Conservation (phyloP, 2,329 filamentous ascomycete species). For the Hypoxylon sp. region DNA sequence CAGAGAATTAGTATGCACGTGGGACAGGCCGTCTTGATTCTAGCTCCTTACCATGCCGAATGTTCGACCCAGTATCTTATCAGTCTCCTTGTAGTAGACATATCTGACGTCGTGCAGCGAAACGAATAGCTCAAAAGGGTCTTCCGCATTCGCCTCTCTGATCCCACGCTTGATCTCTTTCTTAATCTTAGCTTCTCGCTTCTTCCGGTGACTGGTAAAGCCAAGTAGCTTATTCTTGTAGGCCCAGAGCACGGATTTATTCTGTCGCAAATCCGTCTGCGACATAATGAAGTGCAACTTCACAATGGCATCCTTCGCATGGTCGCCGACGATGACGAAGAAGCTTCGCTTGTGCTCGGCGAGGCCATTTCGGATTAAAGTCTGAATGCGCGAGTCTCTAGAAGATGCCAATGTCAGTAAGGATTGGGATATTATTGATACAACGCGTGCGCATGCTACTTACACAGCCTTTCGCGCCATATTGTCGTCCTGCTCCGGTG, state of each 20-base stretch:
- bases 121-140: conserved; percentile 97
- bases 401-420: conserved; percentile 16
- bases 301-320: conserved; percentile 96
- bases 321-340: conserved; percentile 95
- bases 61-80: conserved; percentile 97
- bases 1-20: conserved; percentile 18
- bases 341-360: conserved; percentile 98
- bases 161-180: conserved; percentile 97
- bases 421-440: not conserved
- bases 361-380: conserved; percentile 90
- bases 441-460: conserved; percentile 22
- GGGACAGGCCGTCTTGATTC: not conserved
- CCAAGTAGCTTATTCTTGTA: conserved; percentile 98
- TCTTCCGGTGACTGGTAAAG: conserved; percentile 96
- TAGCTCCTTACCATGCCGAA: conserved; percentile 79
- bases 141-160: conserved; percentile 90
- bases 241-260: conserved; percentile 97
- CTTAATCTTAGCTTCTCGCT: conserved; percentile 98
- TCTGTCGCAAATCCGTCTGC: conserved; percentile 89
- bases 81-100: conserved; percentile 99
- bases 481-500: conserved; percentile 35
- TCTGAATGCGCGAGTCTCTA: conserved; percentile 90
- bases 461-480: conserved; percentile 53
- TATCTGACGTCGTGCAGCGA: conserved; percentile 98
- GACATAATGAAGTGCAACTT: conserved; percentile 95